Base-by-base conservation (phyloP, 2,329 filamentous ascomycete genomes). In the Knufia petricola region DNA sequence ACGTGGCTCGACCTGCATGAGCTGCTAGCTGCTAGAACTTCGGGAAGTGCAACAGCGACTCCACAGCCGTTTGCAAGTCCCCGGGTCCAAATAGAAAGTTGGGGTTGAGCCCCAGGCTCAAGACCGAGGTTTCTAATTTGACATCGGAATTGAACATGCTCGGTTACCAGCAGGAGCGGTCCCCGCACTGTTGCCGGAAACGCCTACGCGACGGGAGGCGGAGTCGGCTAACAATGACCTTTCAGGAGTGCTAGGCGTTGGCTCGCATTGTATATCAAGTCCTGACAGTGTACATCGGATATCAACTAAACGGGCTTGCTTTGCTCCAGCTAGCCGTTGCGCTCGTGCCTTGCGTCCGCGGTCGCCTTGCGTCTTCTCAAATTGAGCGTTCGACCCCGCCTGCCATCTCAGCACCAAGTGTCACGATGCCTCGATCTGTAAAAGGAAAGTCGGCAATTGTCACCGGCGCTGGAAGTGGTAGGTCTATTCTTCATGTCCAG, bases 401-500 rank as follows among this genome's bases (percentile, higher is more conserved):
- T n/a, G n/a, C n/a, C n/a, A n/a, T n/a, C n/a, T n/a, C n/a, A n/a
- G n/a, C n/a, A n/a, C n/a, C n/a, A n/a, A n/a, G n/a, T n/a, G n/a
- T 30, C 28, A 13, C 7, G 28, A 58, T 58, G 55, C 52, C 55
- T 30, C 56, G 52, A 50, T 38, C 50, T 24, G 38, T 55, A 31
- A 46, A 52, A 49, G 56, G 56, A 19, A 58, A 58, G 47, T 56
- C 72, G 10, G 75, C 75, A 10, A 73, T 78, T 40, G 63, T 78
- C 24, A 78, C 74, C 9, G 75, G 75, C 26, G 74, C 72, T 32
- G 74, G 75, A 21, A 76, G 73, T 40, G 74, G 74, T 70, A 60
- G 52, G 61, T 59, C 19, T 23, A 21, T 36, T 34, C 28, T 40
- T 10, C 24, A 20, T 9, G 39, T 15, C 23, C 31, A 4, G 46